These are phyloP conservation scores for Mycena crocata DNA, from an alignment of 768 basidiomycete genomes.

Conservation along the genomic window DNA sequence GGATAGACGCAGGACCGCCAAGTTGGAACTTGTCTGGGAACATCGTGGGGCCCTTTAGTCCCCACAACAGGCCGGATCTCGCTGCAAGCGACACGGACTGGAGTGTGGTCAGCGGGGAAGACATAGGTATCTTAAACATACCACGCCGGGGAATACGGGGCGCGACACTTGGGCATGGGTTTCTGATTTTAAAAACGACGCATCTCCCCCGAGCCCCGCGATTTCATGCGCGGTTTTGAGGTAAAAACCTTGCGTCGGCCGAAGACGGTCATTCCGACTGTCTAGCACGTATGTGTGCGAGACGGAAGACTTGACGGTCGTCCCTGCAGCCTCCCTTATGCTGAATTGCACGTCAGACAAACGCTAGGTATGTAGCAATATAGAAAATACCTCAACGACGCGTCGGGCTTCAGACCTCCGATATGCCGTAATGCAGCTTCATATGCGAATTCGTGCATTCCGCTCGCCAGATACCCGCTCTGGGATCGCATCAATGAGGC, in stretches of 20 bases:
- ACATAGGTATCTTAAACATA: conserved; percentile 47
- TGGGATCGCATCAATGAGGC: conserved; percentile 40
- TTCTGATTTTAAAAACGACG: conserved; percentile 79
- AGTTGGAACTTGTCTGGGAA: conserved; percentile 93
- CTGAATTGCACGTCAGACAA: conserved; percentile 49
- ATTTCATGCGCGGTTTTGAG: conserved; percentile 74
- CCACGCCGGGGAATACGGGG: conserved; percentile 66
- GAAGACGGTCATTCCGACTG: conserved; percentile 77
- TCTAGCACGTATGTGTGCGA: conserved; percentile 83
- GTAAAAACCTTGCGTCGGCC: conserved; percentile 72
- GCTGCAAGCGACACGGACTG: conserved; percentile 80
- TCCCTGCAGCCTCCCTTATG: conserved; percentile 87
- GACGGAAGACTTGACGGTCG: conserved; percentile 83
- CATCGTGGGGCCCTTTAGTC: conserved; percentile 63
- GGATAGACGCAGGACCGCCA: conserved; percentile 89
- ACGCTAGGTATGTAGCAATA: neutral
- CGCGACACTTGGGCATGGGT: conserved; percentile 74
- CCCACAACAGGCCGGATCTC: conserved; percentile 76
- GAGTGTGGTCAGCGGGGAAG: conserved; percentile 1
- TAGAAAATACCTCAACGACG: conserved; percentile 78
- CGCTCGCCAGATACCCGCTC: conserved; percentile 51
- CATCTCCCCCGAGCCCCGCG: conserved; percentile 87
- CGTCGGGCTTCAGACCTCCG: conserved; percentile 74
- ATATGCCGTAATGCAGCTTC: conserved; percentile 86
- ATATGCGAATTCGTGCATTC: conserved; percentile 85